Percentiles rank a stretch among this genome's conserved stretches.
phyloP scores from a whole-genome alignment of 805 yeast genomes.

The Wickerhamiella brachini region DNA sequence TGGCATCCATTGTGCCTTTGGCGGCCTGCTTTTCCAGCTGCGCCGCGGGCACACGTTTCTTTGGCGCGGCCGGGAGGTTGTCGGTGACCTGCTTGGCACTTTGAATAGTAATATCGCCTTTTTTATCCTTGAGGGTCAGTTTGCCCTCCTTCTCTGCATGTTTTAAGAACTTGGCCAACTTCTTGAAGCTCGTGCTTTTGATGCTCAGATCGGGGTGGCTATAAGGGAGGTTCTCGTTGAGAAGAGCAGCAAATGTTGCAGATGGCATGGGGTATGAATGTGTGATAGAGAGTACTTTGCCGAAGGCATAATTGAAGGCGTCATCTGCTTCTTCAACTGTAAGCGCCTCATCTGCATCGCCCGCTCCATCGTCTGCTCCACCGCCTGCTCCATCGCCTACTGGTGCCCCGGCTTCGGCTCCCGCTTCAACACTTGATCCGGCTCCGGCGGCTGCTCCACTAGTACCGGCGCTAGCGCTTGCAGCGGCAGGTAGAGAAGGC shows the following conservation, averaged over 20 bases:
- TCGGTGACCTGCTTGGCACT: constrained; percentile 18
- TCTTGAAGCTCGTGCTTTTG: constrained; percentile 81
- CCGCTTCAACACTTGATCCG: background rate
- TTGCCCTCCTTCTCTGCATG: constrained; percentile 69
- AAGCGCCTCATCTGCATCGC: constrained; percentile 5
- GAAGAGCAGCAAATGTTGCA: constrained; percentile 49
- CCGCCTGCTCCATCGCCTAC: background rate
- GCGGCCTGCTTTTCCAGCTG: constrained; percentile 2
- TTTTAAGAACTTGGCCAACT: constrained; percentile 70
- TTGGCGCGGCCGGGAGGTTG: constrained; percentile 4
- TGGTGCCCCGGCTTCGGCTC: constrained; percentile 2
- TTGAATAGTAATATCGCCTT: constrained; percentile 52
- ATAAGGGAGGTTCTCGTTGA: constrained; percentile 59
- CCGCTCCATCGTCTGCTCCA: background rate
- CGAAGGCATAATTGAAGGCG: constrained; percentile 55
- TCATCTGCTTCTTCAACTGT: constrained; percentile 29
- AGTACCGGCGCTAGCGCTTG: constrained; percentile 1
- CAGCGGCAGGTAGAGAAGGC: constrained; percentile 31
- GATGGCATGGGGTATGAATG: constrained; percentile 47
- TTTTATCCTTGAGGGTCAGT: constrained; percentile 66
- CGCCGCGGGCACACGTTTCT: background rate
- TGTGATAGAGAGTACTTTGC: constrained; percentile 41
- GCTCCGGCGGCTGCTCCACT: background rate
- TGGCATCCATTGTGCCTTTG: constrained; percentile 13
- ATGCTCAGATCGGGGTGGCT: constrained; percentile 28